Percentiles rank a stretch among this genome's conserved stretches.
These are phyloP conservation scores for Ascochyta koolunga DNA, from an alignment of 2,329 filamentous ascomycete species.

Conservation along the genomic window DNA sequence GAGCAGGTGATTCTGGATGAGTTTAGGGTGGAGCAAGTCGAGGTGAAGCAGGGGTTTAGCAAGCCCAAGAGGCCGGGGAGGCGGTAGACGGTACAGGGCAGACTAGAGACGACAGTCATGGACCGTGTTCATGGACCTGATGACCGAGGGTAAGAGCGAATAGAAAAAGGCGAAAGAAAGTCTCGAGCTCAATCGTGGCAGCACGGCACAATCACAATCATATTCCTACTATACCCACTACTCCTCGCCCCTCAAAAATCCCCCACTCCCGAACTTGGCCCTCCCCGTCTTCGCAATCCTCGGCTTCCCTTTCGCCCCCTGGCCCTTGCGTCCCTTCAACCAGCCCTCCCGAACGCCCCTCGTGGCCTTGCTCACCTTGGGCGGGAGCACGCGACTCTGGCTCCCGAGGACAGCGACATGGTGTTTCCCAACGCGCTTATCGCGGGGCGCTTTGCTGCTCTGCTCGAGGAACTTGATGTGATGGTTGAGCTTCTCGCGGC, in stretches of 20 bases:
- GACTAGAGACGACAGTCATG: too few species aligned
- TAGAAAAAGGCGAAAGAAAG: too few species aligned
- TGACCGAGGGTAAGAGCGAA: too few species aligned
- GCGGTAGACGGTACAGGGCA: slow-evolving; percentile 37
- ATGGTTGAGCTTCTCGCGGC: slow-evolving; percentile 54
- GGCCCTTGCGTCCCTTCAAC: slow-evolving; percentile 49
- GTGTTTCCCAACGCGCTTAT: slow-evolving; percentile 56
- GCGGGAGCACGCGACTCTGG: slow-evolving; percentile 50
- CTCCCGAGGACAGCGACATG: slow-evolving; percentile 57
- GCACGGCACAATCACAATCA: too few species aligned
- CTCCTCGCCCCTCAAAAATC: slow-evolving; percentile 41
- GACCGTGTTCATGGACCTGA: too few species aligned
- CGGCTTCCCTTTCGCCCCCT: slow-evolving; percentile 31
- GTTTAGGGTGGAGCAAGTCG: slow-evolving; percentile 71
- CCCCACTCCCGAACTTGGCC: slow-evolving; percentile 32
- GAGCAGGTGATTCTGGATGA: slow-evolving; percentile 69
- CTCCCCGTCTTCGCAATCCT: slow-evolving; percentile 39
- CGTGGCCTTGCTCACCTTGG: slow-evolving; percentile 50
- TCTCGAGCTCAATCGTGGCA: neutral
- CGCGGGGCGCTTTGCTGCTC: slow-evolving; percentile 56
- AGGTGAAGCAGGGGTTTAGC: slow-evolving; percentile 72
- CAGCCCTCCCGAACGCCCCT: slow-evolving; percentile 49
- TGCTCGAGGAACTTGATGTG: slow-evolving; percentile 57
- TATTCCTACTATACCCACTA: slow-evolving; percentile 1
- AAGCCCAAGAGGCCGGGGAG: slow-evolving; percentile 80